A percentile compares a stretch with the other conserved stretches of the same genome.
These are phyloP conservation scores for Hyphopichia buzzinii DNA, from an alignment of 1,139 yeast species.

Conservation along the genomic window DNA sequence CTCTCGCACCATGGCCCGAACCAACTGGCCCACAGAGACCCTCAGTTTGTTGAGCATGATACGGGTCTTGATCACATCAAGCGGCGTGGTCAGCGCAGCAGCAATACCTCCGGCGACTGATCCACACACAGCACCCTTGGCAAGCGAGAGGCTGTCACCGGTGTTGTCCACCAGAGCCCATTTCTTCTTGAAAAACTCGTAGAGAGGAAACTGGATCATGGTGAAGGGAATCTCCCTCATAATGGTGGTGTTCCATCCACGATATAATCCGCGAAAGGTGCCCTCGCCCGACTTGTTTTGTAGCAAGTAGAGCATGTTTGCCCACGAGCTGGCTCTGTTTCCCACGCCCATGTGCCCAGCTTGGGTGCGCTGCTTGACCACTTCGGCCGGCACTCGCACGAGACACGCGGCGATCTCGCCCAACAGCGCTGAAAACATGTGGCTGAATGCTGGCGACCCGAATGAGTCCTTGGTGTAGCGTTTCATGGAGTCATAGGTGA, in stretches of 20 bases:
- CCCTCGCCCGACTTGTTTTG: conserved; percentile 75
- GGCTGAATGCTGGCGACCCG: conserved; percentile 46
- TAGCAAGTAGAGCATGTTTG: conserved; percentile 58
- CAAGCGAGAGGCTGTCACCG: conserved; percentile 46
- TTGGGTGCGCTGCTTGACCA: conserved; percentile 92
- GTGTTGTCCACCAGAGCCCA: conserved; percentile 42
- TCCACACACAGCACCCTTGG: conserved; percentile 91
- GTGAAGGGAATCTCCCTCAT: conserved; percentile 96
- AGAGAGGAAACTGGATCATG: conserved; percentile 88
- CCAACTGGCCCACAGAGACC: conserved; percentile 45
- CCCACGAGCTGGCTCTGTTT: conserved; percentile 57
- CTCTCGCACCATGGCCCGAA: conserved; percentile 48
- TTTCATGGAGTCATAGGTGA: conserved; percentile 83
- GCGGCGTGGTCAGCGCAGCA: conserved; percentile 90
- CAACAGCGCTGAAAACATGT: conserved; percentile 82
- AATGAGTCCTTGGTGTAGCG: conserved; percentile 39
- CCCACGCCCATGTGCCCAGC: conserved; percentile 52
- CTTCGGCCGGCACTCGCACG: conserved; percentile 96
- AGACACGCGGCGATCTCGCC: conserved; percentile 94
- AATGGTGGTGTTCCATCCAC: conserved; percentile 92
- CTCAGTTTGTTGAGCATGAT: conserved; percentile 70
- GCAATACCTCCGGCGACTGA: conserved; percentile 93
- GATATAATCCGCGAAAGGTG: conserved; percentile 68
- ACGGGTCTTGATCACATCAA: conserved; percentile 89
- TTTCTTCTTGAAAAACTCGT: conserved; percentile 70